Evolutionary conservation across 2,329 filamentous ascomycete genomes (phyloP), one percentile per base, ranked within the genome.

Genomic region (Xylariaceae sp.): DNA sequence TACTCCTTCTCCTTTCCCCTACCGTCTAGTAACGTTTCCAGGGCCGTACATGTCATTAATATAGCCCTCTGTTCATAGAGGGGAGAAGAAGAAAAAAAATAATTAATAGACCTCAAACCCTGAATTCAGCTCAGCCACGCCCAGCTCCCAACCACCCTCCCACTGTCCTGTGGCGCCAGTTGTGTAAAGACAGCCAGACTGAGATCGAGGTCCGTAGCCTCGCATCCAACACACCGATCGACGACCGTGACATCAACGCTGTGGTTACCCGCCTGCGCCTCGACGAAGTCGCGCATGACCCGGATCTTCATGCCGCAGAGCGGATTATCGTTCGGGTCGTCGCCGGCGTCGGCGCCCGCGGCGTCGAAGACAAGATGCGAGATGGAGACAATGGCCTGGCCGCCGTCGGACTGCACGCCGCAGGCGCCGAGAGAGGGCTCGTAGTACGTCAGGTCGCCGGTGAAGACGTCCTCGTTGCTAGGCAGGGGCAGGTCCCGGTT

Each of bases 401-500:
- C 72, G 7, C 78, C 75, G 1, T 68, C 72, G 50, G 82, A 84
- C 1, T 73, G 78, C 29, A 81, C 72, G 4, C 89, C 90, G 68
- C 90, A 93, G 0, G 89, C 86, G 12, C 90, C 89, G 3, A 90
- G 77, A 2, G 73, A 77, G 0, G 88, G 83, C 18, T 77, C 74
- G 70, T 89, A 93, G 74, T 86, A 93, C 0, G 88, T 91, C 48
- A 90, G 70, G 48, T 90, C 86, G 50, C 87, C 88, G 3, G 75
- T 79, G 65, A 83, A 84, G n/a, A 60, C 47, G 32, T 40, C 52
- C 12, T 19, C 53, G 42, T 58, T 59, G 54, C 53, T 53, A 12
- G 65, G 62, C 16, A 67, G 62, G n/a, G 65, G 63, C 41, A 68
- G 56, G 50, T 61, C 50, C 41, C 52, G 47, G 2, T 45, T 21